phyloP scores from a whole-genome alignment of 1,284 basidiomycete species.

The Rhodofomes roseus region DNA sequence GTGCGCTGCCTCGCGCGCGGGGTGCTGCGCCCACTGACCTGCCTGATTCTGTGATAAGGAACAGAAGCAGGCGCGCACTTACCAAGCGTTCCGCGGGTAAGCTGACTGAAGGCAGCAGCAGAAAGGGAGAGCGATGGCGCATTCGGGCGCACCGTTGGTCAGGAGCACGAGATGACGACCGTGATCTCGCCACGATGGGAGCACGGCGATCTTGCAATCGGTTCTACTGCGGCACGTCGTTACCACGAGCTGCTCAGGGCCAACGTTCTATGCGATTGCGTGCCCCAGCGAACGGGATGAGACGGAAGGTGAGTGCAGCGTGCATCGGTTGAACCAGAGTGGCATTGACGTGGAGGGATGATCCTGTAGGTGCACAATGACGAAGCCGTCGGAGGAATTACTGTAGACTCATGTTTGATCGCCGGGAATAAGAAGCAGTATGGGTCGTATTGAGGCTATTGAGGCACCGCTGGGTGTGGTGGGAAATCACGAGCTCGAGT shows the following conservation, averaged over 20 bases:
- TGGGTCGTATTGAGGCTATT: neutral
- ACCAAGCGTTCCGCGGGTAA: neutral
- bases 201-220: conserved; percentile 1
- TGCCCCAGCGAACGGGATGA: neutral
- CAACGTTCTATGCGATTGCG: neutral
- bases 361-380: conserved; percentile 1
- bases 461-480: neutral
- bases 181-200: conserved; percentile 4
- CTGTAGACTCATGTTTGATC: neutral
- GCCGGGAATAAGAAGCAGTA: neutral
- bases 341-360: neutral
- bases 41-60: conserved; percentile 1
- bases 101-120: neutral
- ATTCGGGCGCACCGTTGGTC: neutral
- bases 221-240: neutral
- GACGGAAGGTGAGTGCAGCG: neutral
- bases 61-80: neutral
- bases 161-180: neutral
- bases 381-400: neutral
- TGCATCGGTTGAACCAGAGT: neutral
- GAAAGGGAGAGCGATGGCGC: neutral
- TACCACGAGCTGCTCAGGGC: neutral
- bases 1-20: neutral
- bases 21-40: neutral
- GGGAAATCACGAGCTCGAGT: neutral